Conservation (phyloP, 2,329 filamentous ascomycete genomes). For the Aspergillus versicolor region DNA sequence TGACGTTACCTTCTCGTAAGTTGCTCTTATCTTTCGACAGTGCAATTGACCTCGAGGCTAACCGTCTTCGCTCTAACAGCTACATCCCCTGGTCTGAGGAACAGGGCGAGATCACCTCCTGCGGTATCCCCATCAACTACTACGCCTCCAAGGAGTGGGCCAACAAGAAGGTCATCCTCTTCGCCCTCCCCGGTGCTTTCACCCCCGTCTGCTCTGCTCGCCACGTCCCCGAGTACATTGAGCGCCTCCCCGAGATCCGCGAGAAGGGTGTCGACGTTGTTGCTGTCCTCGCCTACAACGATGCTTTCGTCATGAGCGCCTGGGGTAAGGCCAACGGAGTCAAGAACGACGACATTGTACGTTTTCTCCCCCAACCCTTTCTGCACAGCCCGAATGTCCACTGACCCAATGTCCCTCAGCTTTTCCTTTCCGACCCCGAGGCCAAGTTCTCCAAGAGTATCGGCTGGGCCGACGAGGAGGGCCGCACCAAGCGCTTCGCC, state of each 20-base stretch:
- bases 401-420: conserved; percentile 35
- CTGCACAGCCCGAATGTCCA: neutral
- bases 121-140: conserved; percentile 75
- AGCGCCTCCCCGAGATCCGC: conserved; percentile 68
- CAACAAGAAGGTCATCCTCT: conserved; percentile 69
- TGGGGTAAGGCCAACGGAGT: conserved; percentile 87
- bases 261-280: conserved; percentile 80
- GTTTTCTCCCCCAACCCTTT: conserved; percentile 22
- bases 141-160: conserved; percentile 75
- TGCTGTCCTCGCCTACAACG: conserved; percentile 80
- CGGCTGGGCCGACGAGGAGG: conserved; percentile 70
- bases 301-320: conserved; percentile 81
- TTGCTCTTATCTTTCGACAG: conserved; percentile 16
- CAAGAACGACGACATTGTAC: conserved; percentile 67
- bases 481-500: conserved; percentile 75
- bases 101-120: conserved; percentile 66
- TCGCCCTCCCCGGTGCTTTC: conserved; percentile 74
- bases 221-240: conserved; percentile 79
- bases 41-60: neutral
- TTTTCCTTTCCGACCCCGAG: conserved; percentile 75
- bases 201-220: conserved; percentile 80
- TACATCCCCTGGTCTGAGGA: conserved; percentile 78
- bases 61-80: conserved; percentile 36
- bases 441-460: conserved; percentile 74
- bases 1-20: conserved; percentile 73